Evolutionary conservation across 192 early-diverging fungal genomes (phyloP), one percentile per base, ranked within the genome.

Genomic region (Coemansia sp.): DNA sequence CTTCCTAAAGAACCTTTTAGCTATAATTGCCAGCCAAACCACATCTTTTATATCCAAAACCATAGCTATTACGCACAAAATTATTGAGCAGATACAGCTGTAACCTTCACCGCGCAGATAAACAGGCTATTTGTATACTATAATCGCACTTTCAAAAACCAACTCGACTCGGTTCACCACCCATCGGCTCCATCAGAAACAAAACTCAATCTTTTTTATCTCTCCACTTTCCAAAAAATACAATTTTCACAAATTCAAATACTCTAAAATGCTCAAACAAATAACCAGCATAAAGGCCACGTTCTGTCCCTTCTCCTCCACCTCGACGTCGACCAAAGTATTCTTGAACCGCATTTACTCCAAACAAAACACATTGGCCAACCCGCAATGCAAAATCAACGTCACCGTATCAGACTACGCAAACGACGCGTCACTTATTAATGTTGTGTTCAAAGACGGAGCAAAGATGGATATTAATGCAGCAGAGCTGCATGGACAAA

Each of bases 391-490:
- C 70, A 66, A 82, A 62, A 82, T 82, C 65, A 59, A 76, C 21
- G 51, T 82, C 9, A 41, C 57, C 2, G 73, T 70, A 22, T 67
- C 71, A 3, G 27, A 39, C 22, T 56, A 45, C 39, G 29, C 38
- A 56, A 75, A 69, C 39, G 79, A 75, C 47, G 69, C 79, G 24
- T 39, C 79, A 0, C 62, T 38, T 39, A 69, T 76, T 19, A 66
- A 75, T 37, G 79, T 81, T 14, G 55, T 59, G n/a, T 81, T 76
- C 52, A 81, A 81, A 57, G 79, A 81, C 41, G 79, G 79, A 45
- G 68, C 72, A 19, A 66, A 65, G 43, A 41, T 76, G 32, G 54
- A 68, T 7, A 66, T 81, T 64, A 69, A 75, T 37, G 74, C 41
- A 12, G 64, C 27, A 4, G 70, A 76, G 5, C n/a, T 81, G 21